These are phyloP conservation scores for Coriaria nepalensis DNA, from an alignment of 306 rosid species.

Conservation along the genomic window DNA sequence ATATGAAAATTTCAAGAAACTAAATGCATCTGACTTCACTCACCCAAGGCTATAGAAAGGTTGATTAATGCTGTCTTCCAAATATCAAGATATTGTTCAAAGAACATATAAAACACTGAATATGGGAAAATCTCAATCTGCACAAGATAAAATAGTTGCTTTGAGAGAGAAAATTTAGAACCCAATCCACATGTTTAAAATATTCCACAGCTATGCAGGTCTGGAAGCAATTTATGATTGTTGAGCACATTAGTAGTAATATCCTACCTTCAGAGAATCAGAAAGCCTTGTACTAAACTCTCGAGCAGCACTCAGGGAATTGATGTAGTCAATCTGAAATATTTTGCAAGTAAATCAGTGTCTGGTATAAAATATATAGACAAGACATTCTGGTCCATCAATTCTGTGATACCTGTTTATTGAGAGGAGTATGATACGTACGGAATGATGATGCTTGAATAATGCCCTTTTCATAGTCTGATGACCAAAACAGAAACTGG, in stretches of 20 bases:
- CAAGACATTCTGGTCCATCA: not conserved
- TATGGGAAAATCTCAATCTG: conserved; percentile 98
- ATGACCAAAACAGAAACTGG: not conserved
- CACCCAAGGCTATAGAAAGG: conserved; percentile 94
- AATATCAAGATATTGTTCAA: conserved; percentile 96
- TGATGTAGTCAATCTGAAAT: conserved; percentile 63
- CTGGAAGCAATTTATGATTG: conserved; percentile 5
- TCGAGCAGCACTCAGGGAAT: conserved; percentile 92
- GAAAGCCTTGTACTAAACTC: conserved; percentile 83
- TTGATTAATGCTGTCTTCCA: conserved; percentile 91
- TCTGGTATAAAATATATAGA: not conserved
- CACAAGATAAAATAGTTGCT: conserved; percentile 30
- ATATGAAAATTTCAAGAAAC: not conserved
- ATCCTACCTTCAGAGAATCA: conserved; percentile 86
- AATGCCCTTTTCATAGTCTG: conserved; percentile 65
- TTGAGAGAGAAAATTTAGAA: conserved; percentile 6
- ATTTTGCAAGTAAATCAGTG: not conserved
- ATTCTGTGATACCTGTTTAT: conserved; percentile 57
- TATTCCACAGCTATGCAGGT: not conserved
- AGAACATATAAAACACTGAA: conserved; percentile 90
- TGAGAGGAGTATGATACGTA: conserved; percentile 90
- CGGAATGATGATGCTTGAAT: conserved; percentile 91
- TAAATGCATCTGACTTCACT: conserved; percentile 20
- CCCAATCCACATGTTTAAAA: not conserved
- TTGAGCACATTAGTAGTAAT: too few relatives aligned